These are phyloP conservation scores for Leishmania major DNA, from an alignment of 208 protist genomes.

Conservation along the genomic window DNA sequence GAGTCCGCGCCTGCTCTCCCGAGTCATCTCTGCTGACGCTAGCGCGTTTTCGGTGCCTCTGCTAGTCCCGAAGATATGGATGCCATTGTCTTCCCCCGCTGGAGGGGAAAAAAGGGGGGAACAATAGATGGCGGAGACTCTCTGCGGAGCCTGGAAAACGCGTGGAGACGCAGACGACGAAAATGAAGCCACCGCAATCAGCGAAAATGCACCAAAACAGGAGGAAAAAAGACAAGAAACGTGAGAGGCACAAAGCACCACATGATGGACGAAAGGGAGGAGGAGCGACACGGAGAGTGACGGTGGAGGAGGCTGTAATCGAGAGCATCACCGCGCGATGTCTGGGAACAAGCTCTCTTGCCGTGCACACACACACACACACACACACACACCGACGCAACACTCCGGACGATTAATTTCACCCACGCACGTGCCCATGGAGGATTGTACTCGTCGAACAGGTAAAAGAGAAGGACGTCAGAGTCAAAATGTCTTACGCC, in stretches of 20 bases:
- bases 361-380: constrained; percentile 8
- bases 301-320: neutral
- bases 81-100: neutral
- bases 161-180: neutral
- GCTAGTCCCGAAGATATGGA: neutral
- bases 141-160: neutral
- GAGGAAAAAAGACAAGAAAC: neutral
- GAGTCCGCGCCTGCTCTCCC: neutral
- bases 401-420: neutral
- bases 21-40: neutral
- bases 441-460: neutral
- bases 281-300: neutral
- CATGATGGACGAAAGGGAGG: neutral
- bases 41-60: neutral
- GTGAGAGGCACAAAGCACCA: neutral
- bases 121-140: neutral
- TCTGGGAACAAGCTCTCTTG: neutral
- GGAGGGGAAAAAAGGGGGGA: neutral
- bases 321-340: neutral
- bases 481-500: neutral
- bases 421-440: neutral
- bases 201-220: neutral
- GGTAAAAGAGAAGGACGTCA: neutral
- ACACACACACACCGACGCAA: neutral
- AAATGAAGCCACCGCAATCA: neutral